Evolutionary conservation across 805 yeast species (phyloP), one percentile per base, ranked within the genome.

Genomic region (Kurtzmaniella cleridarum): DNA sequence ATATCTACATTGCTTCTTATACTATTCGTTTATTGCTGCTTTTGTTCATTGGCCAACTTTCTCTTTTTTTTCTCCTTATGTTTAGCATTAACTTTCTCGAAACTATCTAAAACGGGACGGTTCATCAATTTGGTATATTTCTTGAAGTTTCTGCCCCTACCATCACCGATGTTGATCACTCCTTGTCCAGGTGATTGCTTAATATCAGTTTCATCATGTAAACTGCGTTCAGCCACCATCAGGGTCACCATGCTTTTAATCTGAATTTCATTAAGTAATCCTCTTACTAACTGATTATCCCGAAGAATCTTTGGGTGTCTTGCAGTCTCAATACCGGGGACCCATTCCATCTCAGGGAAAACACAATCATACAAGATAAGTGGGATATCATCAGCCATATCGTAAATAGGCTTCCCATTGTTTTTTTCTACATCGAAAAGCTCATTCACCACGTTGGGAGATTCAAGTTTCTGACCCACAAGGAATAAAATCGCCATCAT

Each of bases 381-480:
- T 1, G 98, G 98, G 5, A 83, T 64, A 47, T 91, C 98, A 53
- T 83, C 76, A 0, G 96, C 98, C 86, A 91, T 86, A 31, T 80
- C 89, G 54, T 84, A 93, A 3, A 73, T 62, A 1, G 98, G 98
- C 46, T 81, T 79, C 24, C 76, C 62, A 0, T 95, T 87, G 36
- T 62, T 66, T 30, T 60, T 64, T 3, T 66, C 68, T 1, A 77
- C 62, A 50, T 91, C 74, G 32, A 90, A 57, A 42, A 93, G 62
- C 2, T 77, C 72, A 10, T 59, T 57, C 1, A 93, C 67, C 0
- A 88, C 59, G 1, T 59, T 51, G 0, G 88, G 82, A 0, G 55
- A 41, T 57, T 93, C 98, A 15, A 76, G 69, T 12, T 68, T 67
- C 58, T 89, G 95, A 0, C 96, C 98, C 6, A 89, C 79, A 17